Evolutionary conservation across 768 basidiomycete species (phyloP), one percentile per base, ranked within the genome.

Genomic region (Phaffia tasmanica): DNA sequence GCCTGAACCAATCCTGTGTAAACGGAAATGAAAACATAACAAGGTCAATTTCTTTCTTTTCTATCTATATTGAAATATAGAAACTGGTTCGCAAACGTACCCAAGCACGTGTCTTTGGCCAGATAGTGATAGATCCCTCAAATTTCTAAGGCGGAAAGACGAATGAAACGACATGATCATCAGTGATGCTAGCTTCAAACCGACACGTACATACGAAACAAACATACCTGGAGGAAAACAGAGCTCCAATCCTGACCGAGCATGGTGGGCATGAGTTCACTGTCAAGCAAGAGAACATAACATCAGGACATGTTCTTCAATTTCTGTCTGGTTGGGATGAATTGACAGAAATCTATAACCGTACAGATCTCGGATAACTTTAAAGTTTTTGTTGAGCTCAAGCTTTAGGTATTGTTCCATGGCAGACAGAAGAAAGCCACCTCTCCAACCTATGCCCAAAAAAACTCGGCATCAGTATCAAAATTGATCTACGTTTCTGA

Each of bases 341-440:
- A n/a, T 25, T 5, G 58, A 60, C 9, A 23, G 15, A 19, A 42
- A 11, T 42, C 35, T 42, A 42, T 42, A 11, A 46, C 46, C 59
- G 6, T 29, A 61, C 1, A 99, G 81, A 75, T 98, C 95, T 51
- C 95, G 86, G 67, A 99, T 99, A 60, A 98, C 88, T 78, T 89
- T 91, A 81, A 94, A 93, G 74, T 97, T 95, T 80, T 97, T 98
- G 4, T 90, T 88, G 16, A 99, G 79, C 74, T 98, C 94, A 53
- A 95, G 83, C 75, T 97, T 97, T 68, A 95, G 80, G 84, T 88
- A 92, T 71, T 94, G 92, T 75, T 97, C 92, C 3, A 87, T 86
- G 1, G 92, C 92, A 2, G 89, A 91, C 14, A 97, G 78, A 23
- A 97, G 72, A 75, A 91, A 97, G 57, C 95, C 95, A 57, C 93